Evolutionary conservation across 169 alveolate species (phyloP), one percentile per base, ranked within the genome.

Genomic region (Plasmodium gonderi): DNA sequence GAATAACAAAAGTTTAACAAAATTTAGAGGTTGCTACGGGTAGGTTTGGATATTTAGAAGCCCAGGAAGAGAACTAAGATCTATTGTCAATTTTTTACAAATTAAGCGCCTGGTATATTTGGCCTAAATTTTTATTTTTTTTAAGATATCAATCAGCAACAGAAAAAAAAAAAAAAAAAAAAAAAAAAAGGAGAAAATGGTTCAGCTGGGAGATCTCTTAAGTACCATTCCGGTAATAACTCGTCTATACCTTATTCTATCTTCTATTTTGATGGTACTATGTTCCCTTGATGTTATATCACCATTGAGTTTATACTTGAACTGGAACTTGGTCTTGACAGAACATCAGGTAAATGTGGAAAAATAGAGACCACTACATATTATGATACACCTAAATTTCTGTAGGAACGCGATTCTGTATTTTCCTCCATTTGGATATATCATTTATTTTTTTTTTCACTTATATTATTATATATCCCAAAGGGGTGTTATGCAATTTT

Each of bases 281-380:
- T 96, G 98, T 67, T 95, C 98, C 31, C 91, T 96, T 83, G 98
- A 96, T 76, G 91, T 96, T 2, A 94, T 96, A 5, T 95, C 97
- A n/a, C 98, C 98, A 4, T 94, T 96, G 40, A 96, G 95, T 81
- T 85, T 96, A 45, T 96, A 96, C 91, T 92, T 96, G 95, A 96
- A 97, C 81, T 96, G 98, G 98, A 92, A 95, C 60, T 60, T 96
- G 91, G 96, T 96, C 51, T 82, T 96, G 42, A 91, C 92, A 26
- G 98, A 96, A 29, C 91, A 82, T 68, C 91, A 82, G 91, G 91
- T 82, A 44, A 33, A 45, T 12, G 26, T 60, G 36, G 26, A 20
- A 60, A 60, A 60, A 60, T 5, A 36, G 72, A 36, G 40, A 0
- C n/a, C n/a, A 60, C 72, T 60, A 23, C 5, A 60, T 36, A 60